Base-by-base conservation (phyloP, 2,329 filamentous ascomycete genomes). In the Dothistroma pini region DNA sequence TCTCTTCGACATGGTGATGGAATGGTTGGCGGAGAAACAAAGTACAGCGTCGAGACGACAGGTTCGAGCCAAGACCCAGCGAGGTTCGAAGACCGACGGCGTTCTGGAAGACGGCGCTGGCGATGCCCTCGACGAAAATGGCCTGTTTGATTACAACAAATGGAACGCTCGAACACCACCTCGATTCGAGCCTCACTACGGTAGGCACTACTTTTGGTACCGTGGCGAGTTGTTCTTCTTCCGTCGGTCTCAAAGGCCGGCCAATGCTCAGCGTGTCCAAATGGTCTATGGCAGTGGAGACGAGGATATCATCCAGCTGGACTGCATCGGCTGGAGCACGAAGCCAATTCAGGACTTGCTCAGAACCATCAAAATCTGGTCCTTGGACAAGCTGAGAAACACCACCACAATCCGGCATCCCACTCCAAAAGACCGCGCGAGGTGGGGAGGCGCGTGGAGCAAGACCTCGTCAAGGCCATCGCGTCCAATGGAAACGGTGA, bases 401-500 rank as follows among this genome's bases (percentile, higher is more conserved):
- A 77, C 74, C 57, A 83, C 81, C 1, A 74, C 74, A 0, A 79
- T 83, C 32, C 75, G 77, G 29, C 76, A 81, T 11, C 79, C 81
- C 0, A 75, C 74, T 4, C 72, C 75, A 0, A 79, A 78, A 58
- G 77, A 79, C 29, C 68, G 71, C 8, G 64, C 65, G 2, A 65
- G 74, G 7, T 75, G 69, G 32, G 68, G 69, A n/a, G 72, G 73
- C 1, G 66, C 65, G 19, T 81, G 79, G 79, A 71, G 72, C 55
- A 74, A 75, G 44, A 75, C 77, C 11, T 71, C 74, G 0, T 71
- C 84, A 31, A 79, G 89, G 1, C 89, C 89, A 0, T 85, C 87
- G 7, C 79, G 89, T 16, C 87, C 88, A 0, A 89, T 93, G 79
- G 81, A 82, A 54, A 93, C 90, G 0, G 89, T 96, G 0, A 86